phyloP scores from a whole-genome alignment of 441 rosid species.

The Pelargonium citronellum region DNA sequence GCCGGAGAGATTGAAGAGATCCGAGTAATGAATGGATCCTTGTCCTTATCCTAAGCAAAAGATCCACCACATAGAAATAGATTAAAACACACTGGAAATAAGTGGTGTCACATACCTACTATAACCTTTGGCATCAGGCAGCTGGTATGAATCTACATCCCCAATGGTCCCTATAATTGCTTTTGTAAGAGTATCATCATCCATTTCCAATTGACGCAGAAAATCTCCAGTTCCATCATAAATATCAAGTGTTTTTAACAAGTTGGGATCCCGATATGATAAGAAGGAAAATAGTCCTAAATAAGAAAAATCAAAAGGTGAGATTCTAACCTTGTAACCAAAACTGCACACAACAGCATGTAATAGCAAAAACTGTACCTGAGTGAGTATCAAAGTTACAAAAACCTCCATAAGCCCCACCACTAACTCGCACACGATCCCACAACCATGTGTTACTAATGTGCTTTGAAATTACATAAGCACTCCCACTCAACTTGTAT shows the following conservation, averaged over 20 bases:
- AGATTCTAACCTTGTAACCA: conserved; percentile 12
- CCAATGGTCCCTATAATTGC: conserved; percentile 94
- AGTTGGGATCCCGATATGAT: conserved; percentile 93
- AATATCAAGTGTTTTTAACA: conserved; percentile 72
- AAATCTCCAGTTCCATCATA: conserved; percentile 80
- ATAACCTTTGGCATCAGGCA: conserved; percentile 97
- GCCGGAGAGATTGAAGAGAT: background rate
- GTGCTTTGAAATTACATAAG: conserved; percentile 86
- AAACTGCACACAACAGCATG: background rate
- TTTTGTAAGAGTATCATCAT: conserved; percentile 69
- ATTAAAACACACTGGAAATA: conserved; percentile 7
- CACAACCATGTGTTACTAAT: conserved; percentile 93
- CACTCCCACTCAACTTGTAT: conserved; percentile 73
- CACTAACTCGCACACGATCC: conserved; percentile 93
- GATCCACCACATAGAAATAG: background rate
- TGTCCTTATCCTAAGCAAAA: background rate
- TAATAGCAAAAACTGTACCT: conserved; percentile 36
- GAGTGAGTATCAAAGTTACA: conserved; percentile 91
- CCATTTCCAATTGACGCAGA: conserved; percentile 68
- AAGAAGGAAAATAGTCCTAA: conserved; percentile 82
- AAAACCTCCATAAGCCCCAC: conserved; percentile 97
- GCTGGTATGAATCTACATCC: conserved; percentile 86
- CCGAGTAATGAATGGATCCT: background rate
- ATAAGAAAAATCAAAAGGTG: conserved; percentile 18
- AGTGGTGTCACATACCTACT: conserved; percentile 49